These are phyloP conservation scores for Phytophthora quininea DNA, from an alignment of 352 stramenopile genomes.

Conservation along the genomic window DNA sequence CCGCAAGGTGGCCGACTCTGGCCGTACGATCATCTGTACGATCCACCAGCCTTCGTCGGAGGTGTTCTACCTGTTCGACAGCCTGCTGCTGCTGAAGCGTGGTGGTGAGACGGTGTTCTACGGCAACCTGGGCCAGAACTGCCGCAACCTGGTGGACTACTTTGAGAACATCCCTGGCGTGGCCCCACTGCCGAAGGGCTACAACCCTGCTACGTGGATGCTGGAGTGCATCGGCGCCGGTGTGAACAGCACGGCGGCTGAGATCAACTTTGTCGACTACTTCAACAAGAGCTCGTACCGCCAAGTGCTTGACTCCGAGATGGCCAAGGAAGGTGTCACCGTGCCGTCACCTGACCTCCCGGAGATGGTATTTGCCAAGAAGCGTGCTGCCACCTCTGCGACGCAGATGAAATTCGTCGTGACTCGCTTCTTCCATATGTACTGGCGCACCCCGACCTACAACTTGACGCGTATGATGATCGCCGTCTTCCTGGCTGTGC, in stretches of 20 bases:
- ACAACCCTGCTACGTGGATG: conserved; percentile 85
- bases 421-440: conserved; percentile 38
- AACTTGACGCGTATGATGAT: conserved; percentile 69
- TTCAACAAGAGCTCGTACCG: conserved; percentile 33
- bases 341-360: conserved; percentile 27
- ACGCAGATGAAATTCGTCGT: conserved; percentile 40
- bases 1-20: conserved; percentile 12
- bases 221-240: conserved; percentile 59
- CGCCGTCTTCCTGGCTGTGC: conserved; percentile 62
- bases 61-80: conserved; percentile 5
- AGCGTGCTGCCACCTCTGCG: conserved; percentile 24
- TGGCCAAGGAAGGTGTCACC: conserved; percentile 33
- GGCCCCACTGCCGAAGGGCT: conserved; percentile 25
- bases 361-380: conserved; percentile 35
- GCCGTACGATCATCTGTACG: conserved; percentile 34
- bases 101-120: conserved; percentile 7
- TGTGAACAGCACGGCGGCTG: conserved; percentile 10
- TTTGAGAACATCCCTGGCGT: conserved; percentile 33
- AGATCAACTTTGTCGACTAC: conserved; percentile 28
- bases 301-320: conserved; percentile 11
- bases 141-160: conserved; percentile 38
- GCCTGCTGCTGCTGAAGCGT: conserved; percentile 5
- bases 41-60: conserved; percentile 31
- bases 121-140: conserved; percentile 13
- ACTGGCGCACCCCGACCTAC: conserved; percentile 69